Evolutionary conservation across 257 asterid species (phyloP), one percentile per base, ranked within the genome.

Genomic region (Rhazya stricta): DNA sequence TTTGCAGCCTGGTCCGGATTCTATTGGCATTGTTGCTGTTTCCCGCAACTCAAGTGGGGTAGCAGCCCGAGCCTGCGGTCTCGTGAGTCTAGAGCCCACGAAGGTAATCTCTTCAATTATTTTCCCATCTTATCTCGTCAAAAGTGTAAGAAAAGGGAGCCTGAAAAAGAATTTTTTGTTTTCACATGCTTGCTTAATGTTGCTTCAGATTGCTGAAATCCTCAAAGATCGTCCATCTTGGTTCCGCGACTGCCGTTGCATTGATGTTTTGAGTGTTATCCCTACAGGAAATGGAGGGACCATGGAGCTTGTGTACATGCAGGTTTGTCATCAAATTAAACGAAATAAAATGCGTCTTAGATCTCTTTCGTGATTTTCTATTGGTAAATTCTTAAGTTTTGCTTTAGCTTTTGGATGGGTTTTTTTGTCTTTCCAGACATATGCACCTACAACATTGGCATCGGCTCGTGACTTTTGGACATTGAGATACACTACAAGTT

Each of bases 11-110:
- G 99, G 98, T 95, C 99, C 99, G 96, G 99, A 95, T 91, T 95
- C 99, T 86, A 90, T 91, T 82, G 99, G 98, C 89, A 95, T 91
- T 56, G 94, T 95, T 69, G 93, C 97, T 81, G 89, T 95, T 79
- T 92, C 99, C 94, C 97, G 93, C 84, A 95, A 91, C 83, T 90
- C 96, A 81, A 88, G 91, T 51, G 99, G 98, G 77, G 86, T 92
- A 76, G 99, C 99, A 83, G 99, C 98, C 81, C 91, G 99, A 51
- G 99, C 99, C 94, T 95, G 97, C 53, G 98, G 96, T 90, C 97
- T 95, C 29, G 97, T 95, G 95, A 91, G 97, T 85, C 88, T 95
- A 77, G 98, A 95, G 79, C 96, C 99, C 96, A 89, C 87, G 72
- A 95, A 92, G 99, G 99, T 94, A 84, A 46, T 57, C 18, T 62